Conservation (phyloP, 331 rosid species). For the Rosa hybrid region DNA sequence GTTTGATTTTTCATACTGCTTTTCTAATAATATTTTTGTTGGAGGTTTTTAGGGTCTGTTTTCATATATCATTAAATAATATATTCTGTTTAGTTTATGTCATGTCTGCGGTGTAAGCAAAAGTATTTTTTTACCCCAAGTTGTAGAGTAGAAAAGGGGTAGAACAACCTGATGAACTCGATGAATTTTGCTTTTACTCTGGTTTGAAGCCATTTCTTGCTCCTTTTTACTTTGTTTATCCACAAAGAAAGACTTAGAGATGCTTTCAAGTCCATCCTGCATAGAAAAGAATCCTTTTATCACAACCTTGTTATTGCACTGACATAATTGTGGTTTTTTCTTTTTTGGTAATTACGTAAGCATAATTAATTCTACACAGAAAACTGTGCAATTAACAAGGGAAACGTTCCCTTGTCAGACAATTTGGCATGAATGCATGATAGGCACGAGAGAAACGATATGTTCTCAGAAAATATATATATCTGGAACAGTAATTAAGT, state of each 20-base stretch:
- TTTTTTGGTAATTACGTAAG: background rate
- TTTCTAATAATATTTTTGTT: background rate
- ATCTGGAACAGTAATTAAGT: background rate
- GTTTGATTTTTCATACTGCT: background rate
- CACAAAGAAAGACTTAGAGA: background rate
- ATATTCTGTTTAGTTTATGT: background rate
- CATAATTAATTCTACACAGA: background rate
- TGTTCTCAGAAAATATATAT: background rate
- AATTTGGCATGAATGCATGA: background rate
- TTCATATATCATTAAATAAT: background rate
- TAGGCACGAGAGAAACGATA: background rate
- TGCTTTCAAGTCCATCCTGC: conserved; percentile 8
- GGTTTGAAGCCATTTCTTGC: conserved; percentile 1
- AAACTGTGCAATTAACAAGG: background rate
- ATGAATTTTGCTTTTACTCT: background rate
- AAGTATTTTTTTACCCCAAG: background rate
- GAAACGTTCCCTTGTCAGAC: background rate
- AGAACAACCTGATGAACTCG: conserved; percentile 15
- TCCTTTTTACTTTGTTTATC: background rate
- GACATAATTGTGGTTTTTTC: background rate
- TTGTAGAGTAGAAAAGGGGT: conserved; percentile 3
- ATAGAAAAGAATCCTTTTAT: background rate
- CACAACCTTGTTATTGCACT: background rate
- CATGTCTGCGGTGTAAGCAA: conserved; percentile 27
- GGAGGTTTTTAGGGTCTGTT: background rate